Evolutionary conservation across 2,329 filamentous ascomycete species (phyloP).

Genomic region (Penicillium sp.): DNA sequence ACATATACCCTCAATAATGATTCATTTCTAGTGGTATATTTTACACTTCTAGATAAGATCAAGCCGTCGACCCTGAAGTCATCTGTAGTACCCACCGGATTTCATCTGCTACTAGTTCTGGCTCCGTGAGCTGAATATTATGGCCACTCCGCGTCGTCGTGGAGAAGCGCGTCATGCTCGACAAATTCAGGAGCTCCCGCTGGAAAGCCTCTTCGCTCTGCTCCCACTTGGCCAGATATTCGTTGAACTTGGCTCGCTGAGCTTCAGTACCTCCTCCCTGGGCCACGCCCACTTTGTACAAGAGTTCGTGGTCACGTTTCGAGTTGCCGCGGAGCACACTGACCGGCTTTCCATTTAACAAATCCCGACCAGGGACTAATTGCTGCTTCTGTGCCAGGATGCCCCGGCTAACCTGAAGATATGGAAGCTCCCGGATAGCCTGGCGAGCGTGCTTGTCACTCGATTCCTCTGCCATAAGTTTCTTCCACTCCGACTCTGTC

Average conservation of each 20-base stretch:
- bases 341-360: not conserved
- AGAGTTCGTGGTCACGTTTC: not conserved
- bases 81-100: not conserved
- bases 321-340: not conserved
- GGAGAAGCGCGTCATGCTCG: not conserved
- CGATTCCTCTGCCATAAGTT: not conserved
- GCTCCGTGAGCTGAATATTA: not conserved
- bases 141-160: not conserved
- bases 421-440: not conserved
- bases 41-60: too few relatives aligned
- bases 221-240: too few relatives aligned
- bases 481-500: not conserved
- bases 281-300: constrained; percentile 1
- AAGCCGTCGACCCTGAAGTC: too few relatives aligned
- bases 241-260: not conserved
- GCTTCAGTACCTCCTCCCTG: not conserved
- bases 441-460: not conserved
- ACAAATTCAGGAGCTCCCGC: not conserved
- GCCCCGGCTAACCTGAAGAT: not conserved
- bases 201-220: not conserved
- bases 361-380: not conserved
- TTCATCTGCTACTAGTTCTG: not conserved
- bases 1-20: too few relatives aligned
- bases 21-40: too few relatives aligned
- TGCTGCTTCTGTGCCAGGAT: not conserved